A percentile compares a stretch with the other conserved stretches of the same genome.
These are phyloP conservation scores for Pilobolus umbonatus DNA, from an alignment of 192 early-diverging fungal species.

Conservation along the genomic window DNA sequence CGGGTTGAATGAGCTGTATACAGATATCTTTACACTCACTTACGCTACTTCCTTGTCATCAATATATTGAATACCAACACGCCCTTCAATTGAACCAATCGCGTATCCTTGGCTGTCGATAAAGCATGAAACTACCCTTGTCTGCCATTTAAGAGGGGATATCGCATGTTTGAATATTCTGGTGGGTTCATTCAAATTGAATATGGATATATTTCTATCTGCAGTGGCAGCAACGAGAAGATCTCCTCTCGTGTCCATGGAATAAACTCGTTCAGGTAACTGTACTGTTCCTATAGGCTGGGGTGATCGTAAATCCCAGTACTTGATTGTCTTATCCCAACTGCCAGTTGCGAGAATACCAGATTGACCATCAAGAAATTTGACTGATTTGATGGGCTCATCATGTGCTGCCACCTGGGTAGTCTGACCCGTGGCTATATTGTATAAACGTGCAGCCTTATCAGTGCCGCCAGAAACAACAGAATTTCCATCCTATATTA, in stretches of 20 bases:
- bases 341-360: slow-evolving; percentile 80
- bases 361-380: slow-evolving; percentile 63
- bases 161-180: slow-evolving; percentile 57
- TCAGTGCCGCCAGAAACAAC: slow-evolving; percentile 89
- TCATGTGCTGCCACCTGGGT: slow-evolving; percentile 83
- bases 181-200: slow-evolving; percentile 74
- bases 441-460: slow-evolving; percentile 80
- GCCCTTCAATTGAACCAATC: slow-evolving; percentile 92
- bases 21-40: background rate
- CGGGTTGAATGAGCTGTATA: background rate
- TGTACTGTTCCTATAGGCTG: slow-evolving; percentile 65
- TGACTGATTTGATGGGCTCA: slow-evolving; percentile 72
- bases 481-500: slow-evolving; percentile 78
- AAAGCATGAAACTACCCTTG: slow-evolving; percentile 78
- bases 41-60: slow-evolving; percentile 64
- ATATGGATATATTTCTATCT: slow-evolving; percentile 77
- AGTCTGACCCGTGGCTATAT: slow-evolving; percentile 76
- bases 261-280: slow-evolving; percentile 84
- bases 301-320: slow-evolving; percentile 87
- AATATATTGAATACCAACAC: slow-evolving; percentile 88
- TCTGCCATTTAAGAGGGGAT: slow-evolving; percentile 83
- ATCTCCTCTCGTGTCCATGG: slow-evolving; percentile 81
- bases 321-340: slow-evolving; percentile 97
- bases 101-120: slow-evolving; percentile 74
- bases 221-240: slow-evolving; percentile 88